phyloP scores from a whole-genome alignment of 768 basidiomycete genomes.

The Psilocybe sp. region DNA sequence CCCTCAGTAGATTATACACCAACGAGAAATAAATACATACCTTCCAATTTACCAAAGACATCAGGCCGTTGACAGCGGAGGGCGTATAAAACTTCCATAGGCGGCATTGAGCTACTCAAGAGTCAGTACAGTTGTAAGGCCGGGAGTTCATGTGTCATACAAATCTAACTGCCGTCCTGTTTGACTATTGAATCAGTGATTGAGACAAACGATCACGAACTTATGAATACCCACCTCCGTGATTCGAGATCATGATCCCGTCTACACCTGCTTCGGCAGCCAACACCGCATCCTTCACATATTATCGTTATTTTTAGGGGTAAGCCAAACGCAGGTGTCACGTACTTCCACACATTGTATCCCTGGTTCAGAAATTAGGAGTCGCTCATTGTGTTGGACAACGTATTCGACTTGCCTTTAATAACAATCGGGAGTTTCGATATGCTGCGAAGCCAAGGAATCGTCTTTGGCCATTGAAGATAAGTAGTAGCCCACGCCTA shows the following conservation, averaged over 20 bases:
- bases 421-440: constrained; percentile 72
- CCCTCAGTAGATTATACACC: constrained; percentile 4
- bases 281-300: constrained; percentile 73
- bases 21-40: background rate
- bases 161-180: constrained; percentile 79
- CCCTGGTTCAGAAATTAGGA: constrained; percentile 33
- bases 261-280: constrained; percentile 83
- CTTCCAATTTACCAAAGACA: constrained; percentile 16
- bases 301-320: constrained; percentile 1
- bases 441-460: constrained; percentile 72
- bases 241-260: constrained; percentile 88
- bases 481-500: background rate
- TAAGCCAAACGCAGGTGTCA: background rate
- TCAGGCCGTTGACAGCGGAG: constrained; percentile 50
- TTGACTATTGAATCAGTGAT: background rate
- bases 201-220: background rate
- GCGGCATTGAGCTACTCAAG: constrained; percentile 61
- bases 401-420: constrained; percentile 47
- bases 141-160: constrained; percentile 35
- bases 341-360: constrained; percentile 68
- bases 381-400: background rate
- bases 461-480: constrained; percentile 42
- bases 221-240: constrained; percentile 62
- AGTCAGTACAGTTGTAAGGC: constrained; percentile 10
- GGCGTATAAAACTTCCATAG: constrained; percentile 74